Conservation (phyloP, 2,329 filamentous ascomycete genomes). For the Fusarium pilosicola region DNA sequence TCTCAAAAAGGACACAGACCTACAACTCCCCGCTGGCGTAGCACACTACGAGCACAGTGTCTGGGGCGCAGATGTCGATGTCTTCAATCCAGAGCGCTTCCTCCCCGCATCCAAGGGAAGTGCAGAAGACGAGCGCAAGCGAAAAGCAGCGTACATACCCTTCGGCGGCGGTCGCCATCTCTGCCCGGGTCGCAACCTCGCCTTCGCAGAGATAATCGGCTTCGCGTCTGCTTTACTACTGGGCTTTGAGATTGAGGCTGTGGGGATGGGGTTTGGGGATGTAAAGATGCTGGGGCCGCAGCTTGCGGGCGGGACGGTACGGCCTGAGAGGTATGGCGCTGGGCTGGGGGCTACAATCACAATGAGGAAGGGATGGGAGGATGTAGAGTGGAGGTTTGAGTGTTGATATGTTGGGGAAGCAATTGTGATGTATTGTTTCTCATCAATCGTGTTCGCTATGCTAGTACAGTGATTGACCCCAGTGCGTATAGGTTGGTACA, state of each 20-base stretch:
- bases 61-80: conserved; percentile 39
- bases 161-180: conserved; percentile 49
- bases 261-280: conserved; percentile 28
- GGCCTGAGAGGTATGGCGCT: conserved; percentile 31
- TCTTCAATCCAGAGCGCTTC: conserved; percentile 43
- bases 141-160: conserved; percentile 43
- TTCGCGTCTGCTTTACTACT: conserved; percentile 44
- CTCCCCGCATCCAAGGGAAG: not conserved
- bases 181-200: conserved; percentile 49
- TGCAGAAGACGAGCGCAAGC: conserved; percentile 19
- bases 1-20: conserved; percentile 45
- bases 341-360: conserved; percentile 29
- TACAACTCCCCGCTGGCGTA: conserved; percentile 43
- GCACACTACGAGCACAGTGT: conserved; percentile 34
- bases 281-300: conserved; percentile 26
- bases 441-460: conserved; percentile 12
- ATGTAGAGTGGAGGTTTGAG: conserved; percentile 35
- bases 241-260: conserved; percentile 45
- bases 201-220: conserved; percentile 48
- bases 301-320: conserved; percentile 29
- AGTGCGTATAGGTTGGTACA: not conserved
- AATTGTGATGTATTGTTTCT: not conserved
- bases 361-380: conserved; percentile 27
- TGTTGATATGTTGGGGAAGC: conserved; percentile 14
- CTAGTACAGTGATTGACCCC: conserved; percentile 8